Conservation (phyloP, 306 rosid species). For the Adenanthera pavonina region DNA sequence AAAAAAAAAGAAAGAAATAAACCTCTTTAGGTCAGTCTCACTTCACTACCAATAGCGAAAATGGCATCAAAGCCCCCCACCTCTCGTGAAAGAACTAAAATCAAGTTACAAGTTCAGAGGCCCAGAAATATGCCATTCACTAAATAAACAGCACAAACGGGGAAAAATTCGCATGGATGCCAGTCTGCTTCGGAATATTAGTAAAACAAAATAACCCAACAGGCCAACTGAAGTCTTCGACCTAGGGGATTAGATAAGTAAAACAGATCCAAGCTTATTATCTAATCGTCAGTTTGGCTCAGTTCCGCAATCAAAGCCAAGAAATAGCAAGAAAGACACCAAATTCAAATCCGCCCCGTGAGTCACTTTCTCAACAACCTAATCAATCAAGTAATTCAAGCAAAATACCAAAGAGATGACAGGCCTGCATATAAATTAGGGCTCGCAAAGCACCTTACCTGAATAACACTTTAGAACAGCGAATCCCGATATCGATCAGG, state of each 20-base stretch:
- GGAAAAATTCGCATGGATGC: not conserved
- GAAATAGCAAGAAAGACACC: not conserved
- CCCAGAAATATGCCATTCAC: not conserved
- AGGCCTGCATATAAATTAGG: not conserved
- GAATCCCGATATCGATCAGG: not conserved
- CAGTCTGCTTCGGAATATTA: not conserved
- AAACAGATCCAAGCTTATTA: not conserved
- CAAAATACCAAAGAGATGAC: not conserved
- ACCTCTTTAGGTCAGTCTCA: not conserved
- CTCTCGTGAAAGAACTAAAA: not conserved
- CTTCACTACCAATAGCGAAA: not conserved
- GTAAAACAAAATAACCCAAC: not conserved
- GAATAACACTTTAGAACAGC: not conserved
- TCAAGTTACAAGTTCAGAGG: not conserved
- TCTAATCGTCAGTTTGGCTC: not conserved
- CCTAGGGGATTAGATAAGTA: not conserved
- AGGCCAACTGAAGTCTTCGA: not conserved
- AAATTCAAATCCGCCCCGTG: not conserved
- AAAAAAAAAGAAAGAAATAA: not conserved
- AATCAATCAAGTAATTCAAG: not conserved
- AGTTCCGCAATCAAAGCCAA: not conserved
- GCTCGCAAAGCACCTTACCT: constrained; percentile 40
- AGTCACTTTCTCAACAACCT: constrained; percentile 18
- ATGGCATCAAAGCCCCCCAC: too few species aligned
- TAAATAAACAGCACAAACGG: not conserved